Conservation (phyloP, 2,329 filamentous ascomycete genomes). For the Cercospora brassicicola region DNA sequence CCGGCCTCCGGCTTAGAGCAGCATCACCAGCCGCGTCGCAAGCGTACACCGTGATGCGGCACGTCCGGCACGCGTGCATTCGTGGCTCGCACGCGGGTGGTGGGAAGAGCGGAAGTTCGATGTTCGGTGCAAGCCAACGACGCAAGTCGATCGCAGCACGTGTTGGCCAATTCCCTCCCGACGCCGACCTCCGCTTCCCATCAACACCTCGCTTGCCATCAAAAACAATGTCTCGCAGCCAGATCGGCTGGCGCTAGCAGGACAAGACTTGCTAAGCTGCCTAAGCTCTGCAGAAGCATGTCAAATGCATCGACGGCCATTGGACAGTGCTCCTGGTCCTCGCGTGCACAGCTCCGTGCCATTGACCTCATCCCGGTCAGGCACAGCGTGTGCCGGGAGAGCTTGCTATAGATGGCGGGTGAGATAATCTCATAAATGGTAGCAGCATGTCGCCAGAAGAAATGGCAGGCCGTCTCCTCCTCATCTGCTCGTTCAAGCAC, state of each 20-base stretch:
- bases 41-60: background rate
- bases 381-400: background rate
- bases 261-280: slow-evolving; percentile 14
- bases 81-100: slow-evolving; percentile 1
- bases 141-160: background rate
- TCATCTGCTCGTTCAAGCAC: background rate
- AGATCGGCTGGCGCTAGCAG: background rate
- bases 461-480: background rate
- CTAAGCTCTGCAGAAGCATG: slow-evolving; percentile 13
- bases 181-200: slow-evolving; percentile 6
- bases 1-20: background rate
- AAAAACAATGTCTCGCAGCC: background rate
- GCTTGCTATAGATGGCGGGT: slow-evolving; percentile 4
- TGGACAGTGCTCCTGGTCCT: background rate
- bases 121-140: background rate
- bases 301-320: slow-evolving; percentile 5
- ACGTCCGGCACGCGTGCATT: slow-evolving; percentile 4
- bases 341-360: slow-evolving; percentile 6
- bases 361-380: slow-evolving; percentile 13
- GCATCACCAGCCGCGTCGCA: background rate
- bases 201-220: background rate
- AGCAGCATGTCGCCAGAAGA: background rate
- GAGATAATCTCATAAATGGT: background rate
- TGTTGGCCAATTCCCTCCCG: background rate
- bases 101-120: background rate